Evolutionary conservation across 495 filamentous ascomycete genomes (phyloP).

Genomic region (Lophiostoma macrostomum): DNA sequence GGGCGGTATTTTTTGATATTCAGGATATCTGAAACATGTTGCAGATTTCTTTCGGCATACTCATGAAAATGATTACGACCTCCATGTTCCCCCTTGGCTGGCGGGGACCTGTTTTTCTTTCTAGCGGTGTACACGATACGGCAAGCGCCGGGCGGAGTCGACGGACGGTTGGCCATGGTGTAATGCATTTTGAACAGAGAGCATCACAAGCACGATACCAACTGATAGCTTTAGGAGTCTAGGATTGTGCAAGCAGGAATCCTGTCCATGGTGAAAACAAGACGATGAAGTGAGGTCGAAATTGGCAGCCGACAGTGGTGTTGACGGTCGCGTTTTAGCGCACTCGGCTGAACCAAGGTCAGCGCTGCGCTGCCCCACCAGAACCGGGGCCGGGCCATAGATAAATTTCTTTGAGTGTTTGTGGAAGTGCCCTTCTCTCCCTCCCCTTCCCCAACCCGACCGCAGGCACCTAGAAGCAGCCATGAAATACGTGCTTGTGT

Average conservation of each 20-base stretch:
- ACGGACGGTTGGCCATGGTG: constrained; percentile 4
- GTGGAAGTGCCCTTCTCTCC: constrained; percentile 14
- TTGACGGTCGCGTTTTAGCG: constrained; percentile 22
- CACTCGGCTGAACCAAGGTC: background rate
- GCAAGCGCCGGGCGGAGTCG: background rate
- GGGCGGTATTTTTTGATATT: constrained; percentile 26
- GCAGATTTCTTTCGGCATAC: constrained; percentile 26
- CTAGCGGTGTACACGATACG: background rate
- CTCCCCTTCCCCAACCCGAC: constrained; percentile 36
- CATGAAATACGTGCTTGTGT: constrained; percentile 85
- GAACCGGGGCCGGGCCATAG: background rate
- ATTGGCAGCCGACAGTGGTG: constrained; percentile 4
- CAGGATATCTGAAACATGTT: constrained; percentile 22
- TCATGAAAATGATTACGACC: constrained; percentile 24
- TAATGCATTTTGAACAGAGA: constrained; percentile 24
- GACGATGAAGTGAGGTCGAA: constrained; percentile 20
- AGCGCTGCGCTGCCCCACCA: constrained; percentile 1
- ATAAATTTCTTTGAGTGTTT: constrained; percentile 15
- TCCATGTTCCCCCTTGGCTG: background rate
- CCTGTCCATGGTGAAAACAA: no score
- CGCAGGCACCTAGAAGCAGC: constrained; percentile 38
- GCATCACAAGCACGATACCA: constrained; percentile 32
- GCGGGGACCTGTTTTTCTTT: background rate
- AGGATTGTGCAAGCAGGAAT: no score
- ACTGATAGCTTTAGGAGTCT: constrained; percentile 18